Evolutionary conservation across 768 basidiomycete species (phyloP), one percentile per base, ranked within the genome.

Genomic region (Lactarius sanguifluus): DNA sequence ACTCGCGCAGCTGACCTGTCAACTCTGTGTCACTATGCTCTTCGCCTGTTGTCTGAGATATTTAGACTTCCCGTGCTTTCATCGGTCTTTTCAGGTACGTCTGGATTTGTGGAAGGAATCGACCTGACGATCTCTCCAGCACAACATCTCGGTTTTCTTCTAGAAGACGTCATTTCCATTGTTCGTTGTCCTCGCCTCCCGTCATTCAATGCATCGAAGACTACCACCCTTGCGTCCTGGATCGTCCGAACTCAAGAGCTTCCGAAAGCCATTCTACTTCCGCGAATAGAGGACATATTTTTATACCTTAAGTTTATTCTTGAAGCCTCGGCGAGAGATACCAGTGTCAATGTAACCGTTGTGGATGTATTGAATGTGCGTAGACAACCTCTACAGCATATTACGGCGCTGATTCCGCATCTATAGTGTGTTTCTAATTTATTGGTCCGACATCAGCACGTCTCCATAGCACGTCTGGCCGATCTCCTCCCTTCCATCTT

Each of bases 21-120:
- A 23, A 64, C 45, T 10, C 36, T 60, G 36, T 56, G 66, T 32
- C 66, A 64, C 28, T 67, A 67, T 6, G 66, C 58, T 9, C 66
- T 67, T 38, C 52, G 52, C 23, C 41, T 67, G 16, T 47, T 67
- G 54, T 67, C 66, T n/a, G 66, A 64, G n/a, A 59, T 67, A 45
- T 64, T 59, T 41, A 64, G 62, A 40, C 50, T 67, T 23, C 66
- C 66, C 16, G 28, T 41, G 7, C 57, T 67, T 10, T 64, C 58
- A 32, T 64, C 62, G 16, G 10, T 56, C 18, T 59, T 67, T 58
- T 47, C 66, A 25, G 9, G 66, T 67, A 50, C 34, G 66, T 67
- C 15, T 52, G 7, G 6, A 3, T 40, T 47, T 55, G 54, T 6
- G 12, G 36, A 13, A 13, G 36, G 36, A 13, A 16, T 16, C 7